A percentile compares a stretch with the other conserved stretches of the same genome.
phyloP scores from a whole-genome alignment of 768 basidiomycete species.

The Tulasnella sp. region DNA sequence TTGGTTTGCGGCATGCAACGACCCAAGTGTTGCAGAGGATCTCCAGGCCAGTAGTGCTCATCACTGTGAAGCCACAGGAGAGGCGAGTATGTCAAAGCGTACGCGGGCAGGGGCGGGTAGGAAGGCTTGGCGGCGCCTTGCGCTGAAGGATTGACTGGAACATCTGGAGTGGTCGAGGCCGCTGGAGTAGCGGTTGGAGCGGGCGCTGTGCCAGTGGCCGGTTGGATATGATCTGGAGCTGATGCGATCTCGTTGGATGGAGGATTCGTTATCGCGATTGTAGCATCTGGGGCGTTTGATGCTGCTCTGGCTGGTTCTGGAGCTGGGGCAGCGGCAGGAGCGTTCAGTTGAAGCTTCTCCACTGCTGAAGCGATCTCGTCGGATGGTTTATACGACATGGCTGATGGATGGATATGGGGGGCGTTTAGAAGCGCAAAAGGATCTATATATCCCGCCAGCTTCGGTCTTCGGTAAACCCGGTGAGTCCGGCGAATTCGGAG shows the following conservation, averaged over 20 bases:
- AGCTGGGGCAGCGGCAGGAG: background rate
- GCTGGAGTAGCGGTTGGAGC: background rate
- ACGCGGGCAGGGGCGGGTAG: conserved; percentile 5
- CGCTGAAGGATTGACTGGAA: background rate
- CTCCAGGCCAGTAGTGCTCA: conserved; percentile 12
- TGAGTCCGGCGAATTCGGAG: no score
- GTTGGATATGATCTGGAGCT: background rate
- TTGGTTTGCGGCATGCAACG: conserved; percentile 3
- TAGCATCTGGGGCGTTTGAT: background rate
- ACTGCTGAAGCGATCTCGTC: background rate
- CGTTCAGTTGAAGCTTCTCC: background rate
- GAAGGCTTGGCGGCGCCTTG: background rate
- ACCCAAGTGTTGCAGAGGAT: background rate
- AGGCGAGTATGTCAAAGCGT: conserved; percentile 5
- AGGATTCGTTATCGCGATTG: background rate
- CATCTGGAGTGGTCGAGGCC: no score
- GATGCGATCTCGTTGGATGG: background rate
- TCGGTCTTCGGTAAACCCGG: no score
- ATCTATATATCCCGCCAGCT: no score
- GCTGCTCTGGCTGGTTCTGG: background rate
- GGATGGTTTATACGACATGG: conserved; percentile 1
- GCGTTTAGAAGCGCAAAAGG: no score
- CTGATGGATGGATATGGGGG: no score
- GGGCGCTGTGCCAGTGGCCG: background rate
- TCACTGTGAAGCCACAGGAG: conserved; percentile 10